Conservation (phyloP, 2,329 filamentous ascomycete genomes). For the Phyllosticta capitalensis region DNA sequence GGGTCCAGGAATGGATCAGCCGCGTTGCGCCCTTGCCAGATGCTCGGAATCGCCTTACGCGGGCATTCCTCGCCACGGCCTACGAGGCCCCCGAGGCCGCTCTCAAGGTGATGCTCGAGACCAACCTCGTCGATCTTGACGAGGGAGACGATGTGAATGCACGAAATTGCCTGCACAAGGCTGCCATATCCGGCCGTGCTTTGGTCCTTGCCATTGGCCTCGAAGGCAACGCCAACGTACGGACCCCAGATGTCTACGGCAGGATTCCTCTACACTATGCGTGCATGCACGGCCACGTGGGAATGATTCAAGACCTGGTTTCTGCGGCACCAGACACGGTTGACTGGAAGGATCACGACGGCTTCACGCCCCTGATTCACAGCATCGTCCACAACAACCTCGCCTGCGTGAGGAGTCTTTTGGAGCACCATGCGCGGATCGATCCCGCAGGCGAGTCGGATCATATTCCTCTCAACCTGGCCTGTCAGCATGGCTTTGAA, state of each 20-base stretch:
- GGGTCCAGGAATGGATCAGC: conserved; percentile 69
- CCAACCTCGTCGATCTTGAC: conserved; percentile 75
- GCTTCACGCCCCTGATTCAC: conserved; percentile 92
- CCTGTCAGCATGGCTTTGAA: conserved; percentile 84
- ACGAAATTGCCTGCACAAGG: conserved; percentile 89
- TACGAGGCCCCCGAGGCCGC: conserved; percentile 73
- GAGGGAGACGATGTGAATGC: conserved; percentile 98
- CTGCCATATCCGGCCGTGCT: conserved; percentile 82
- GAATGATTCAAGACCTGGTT: conserved; percentile 69
- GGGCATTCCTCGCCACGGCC: conserved; percentile 83
- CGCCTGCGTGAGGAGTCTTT: conserved; percentile 67
- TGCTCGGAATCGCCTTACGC: conserved; percentile 67
- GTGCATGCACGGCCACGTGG: conserved; percentile 82
- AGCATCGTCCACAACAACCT: conserved; percentile 83
- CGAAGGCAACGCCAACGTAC: conserved; percentile 64
- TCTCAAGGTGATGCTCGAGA: conserved; percentile 66
- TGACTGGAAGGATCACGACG: conserved; percentile 86
- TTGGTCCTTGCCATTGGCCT: conserved; percentile 71
- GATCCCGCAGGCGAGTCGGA: conserved; percentile 80
- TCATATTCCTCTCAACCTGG: conserved; percentile 87
- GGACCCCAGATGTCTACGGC: conserved; percentile 84
- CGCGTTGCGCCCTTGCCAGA: conserved; percentile 56
- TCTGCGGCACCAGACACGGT: conserved; percentile 63
- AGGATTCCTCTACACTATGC: conserved; percentile 91
- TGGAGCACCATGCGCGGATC: conserved; percentile 70